Evolutionary conservation across 169 alveolate species (phyloP), one percentile per base, ranked within the genome.

Genomic region (Plasmodium reichenowi): DNA sequence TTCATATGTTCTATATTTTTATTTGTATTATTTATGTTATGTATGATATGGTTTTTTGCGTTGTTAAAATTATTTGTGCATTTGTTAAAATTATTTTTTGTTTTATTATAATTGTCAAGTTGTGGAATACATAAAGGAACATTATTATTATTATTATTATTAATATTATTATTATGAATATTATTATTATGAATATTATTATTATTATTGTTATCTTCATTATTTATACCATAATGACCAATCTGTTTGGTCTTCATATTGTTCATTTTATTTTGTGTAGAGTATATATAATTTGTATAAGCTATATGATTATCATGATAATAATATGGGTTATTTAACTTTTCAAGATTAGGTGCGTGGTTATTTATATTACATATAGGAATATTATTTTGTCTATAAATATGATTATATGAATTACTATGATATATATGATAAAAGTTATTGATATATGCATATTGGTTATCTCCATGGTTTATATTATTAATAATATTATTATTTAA

Each of bases 291-390:
- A 45, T 50, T 74, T 12, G 71, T 3, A 26, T 43, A 59, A 20
- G 45, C 29, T 5, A 47, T 59, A 58, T 74, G 43, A 45, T 24
- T 20, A 58, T 6, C 20, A 5, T 38, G 17, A 66, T 2, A 45
- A 47, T 70, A 70, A 13, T 13, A 47, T 9, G 64, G 88, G 2
- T 74, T 38, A 54, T 74, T 43, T 20, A 75, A 7, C 24, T 75
- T 64, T 32, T 32, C 45, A 32, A 32, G 2, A 32, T 32, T 32
- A 32, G 45, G 0, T 10, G 22, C 20, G 3, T 48, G 7, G 10
- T 24, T 17, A 10, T 75, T 75, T 8, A 47, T 10, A 20, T 15
- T 26, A 52, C 38, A 32, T 26, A 60, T n/a, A 12, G 72, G 43
- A 26, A 75, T 22, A 75, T 52, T 63, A 24, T 47, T 66, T 47